A percentile compares a stretch with the other conserved stretches of the same genome.
Conservation (phyloP, 208 protist genomes). For the Crithidia thermophila region DNA sequence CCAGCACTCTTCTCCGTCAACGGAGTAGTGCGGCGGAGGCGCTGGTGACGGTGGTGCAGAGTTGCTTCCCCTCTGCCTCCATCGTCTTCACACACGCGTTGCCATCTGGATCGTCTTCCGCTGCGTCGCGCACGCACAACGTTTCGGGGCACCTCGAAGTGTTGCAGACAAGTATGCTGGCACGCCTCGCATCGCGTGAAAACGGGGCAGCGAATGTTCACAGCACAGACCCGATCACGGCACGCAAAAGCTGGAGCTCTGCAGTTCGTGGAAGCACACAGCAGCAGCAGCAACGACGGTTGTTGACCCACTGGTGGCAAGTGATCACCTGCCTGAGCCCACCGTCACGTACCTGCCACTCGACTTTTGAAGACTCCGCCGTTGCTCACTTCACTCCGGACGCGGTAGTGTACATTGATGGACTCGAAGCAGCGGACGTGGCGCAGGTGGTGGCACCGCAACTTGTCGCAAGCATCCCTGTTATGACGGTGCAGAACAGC, state of each 20-base stretch:
- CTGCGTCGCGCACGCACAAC: not conserved
- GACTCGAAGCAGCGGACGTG: conserved; percentile 60
- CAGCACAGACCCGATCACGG: no score
- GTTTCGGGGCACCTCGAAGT: not conserved
- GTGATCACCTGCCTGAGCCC: not conserved
- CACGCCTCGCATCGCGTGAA: not conserved
- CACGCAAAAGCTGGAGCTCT: not conserved
- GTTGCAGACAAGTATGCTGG: not conserved
- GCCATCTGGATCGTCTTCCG: not conserved
- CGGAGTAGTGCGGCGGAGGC: conserved; percentile 7
- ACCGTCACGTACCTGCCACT: not conserved
- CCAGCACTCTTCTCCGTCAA: not conserved
- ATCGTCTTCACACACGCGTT: conserved; percentile 14
- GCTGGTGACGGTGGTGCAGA: conserved; percentile 11
- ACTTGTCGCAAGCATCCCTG: conserved; percentile 37
- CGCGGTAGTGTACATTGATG: conserved; percentile 66
- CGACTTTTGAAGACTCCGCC: not conserved
- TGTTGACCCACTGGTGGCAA: not conserved
- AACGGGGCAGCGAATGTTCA: no score
- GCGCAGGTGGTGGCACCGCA: conserved; percentile 38
- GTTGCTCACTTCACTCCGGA: conserved; percentile 41
- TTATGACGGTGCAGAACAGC: not conserved
- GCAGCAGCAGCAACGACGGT: not conserved
- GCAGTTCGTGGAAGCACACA: not conserved
- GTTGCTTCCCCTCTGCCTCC: conserved; percentile 24